Conservation (phyloP, 306 rosid species). For the Arachis hypogaea region DNA sequence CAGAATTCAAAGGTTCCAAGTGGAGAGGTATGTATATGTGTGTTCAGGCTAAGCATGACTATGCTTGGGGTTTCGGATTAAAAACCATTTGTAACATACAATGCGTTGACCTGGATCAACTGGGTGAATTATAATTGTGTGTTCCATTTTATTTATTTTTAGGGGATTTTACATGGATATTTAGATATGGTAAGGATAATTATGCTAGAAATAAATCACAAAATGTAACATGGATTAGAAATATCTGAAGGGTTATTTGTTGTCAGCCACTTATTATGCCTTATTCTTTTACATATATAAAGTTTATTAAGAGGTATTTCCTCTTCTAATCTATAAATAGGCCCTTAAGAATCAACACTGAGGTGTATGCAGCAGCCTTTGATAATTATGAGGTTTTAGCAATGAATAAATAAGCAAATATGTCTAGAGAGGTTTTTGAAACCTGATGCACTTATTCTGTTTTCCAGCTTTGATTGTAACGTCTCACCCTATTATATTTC, state of each 20-base stretch:
- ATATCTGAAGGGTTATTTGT: conserved; percentile 8
- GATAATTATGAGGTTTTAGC: background rate
- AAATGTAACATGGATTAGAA: background rate
- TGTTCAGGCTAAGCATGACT: background rate
- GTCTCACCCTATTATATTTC: background rate
- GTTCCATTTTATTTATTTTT: conserved; percentile 25
- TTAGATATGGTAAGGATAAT: background rate
- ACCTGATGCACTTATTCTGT: background rate
- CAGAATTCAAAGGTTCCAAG: conserved; percentile 84
- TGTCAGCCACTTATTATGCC: background rate
- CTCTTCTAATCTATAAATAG: conserved; percentile 43
- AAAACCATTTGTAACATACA: conserved; percentile 3
- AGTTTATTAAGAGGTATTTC: conserved; percentile 60
- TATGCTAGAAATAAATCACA: background rate
- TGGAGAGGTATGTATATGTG: conserved; percentile 72
- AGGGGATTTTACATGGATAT: background rate
- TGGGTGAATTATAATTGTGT: background rate
- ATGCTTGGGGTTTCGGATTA: background rate
- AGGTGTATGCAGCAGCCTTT: background rate
- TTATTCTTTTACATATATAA: background rate
- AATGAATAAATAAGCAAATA: too few relatives aligned
- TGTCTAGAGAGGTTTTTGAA: background rate
- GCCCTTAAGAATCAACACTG: background rate
- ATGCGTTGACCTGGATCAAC: background rate
- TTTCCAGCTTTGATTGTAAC: background rate